These are phyloP conservation scores for Aureobasidium sp. DNA, from an alignment of 2,329 filamentous ascomycete genomes.

Conservation along the genomic window DNA sequence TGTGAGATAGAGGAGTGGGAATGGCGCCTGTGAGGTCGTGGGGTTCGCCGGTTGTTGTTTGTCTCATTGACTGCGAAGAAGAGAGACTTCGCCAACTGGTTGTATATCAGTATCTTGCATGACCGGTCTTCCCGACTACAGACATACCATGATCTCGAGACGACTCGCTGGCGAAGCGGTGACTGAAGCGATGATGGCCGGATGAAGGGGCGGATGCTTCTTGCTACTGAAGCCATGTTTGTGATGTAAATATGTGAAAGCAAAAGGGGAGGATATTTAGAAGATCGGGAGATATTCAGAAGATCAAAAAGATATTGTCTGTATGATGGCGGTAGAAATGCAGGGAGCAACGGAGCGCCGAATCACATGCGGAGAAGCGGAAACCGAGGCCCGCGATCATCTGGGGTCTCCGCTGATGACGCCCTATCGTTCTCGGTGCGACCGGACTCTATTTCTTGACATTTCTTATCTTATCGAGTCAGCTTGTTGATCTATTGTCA, in stretches of 20 bases:
- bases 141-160: background rate
- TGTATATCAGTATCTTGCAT: background rate
- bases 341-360: background rate
- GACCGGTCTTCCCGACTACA: too few species aligned
- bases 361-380: slow-evolving; percentile 4
- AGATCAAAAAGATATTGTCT: background rate
- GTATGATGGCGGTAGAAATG: background rate
- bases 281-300: background rate
- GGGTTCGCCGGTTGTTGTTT: slow-evolving; percentile 28
- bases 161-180: background rate
- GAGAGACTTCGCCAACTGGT: slow-evolving; percentile 32
- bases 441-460: too few species aligned
- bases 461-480: too few species aligned
- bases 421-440: background rate
- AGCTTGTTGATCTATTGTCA: too few species aligned
- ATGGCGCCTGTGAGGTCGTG: slow-evolving; percentile 64
- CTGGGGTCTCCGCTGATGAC: background rate
- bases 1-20: slow-evolving; percentile 85
- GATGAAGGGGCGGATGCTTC: slow-evolving; percentile 11
- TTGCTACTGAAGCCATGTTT: slow-evolving; percentile 15
- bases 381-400: background rate
- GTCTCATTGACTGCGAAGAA: slow-evolving; percentile 27
- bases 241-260: background rate
- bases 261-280: background rate
- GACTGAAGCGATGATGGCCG: slow-evolving; percentile 9